phyloP scores from a whole-genome alignment of 2,329 filamentous ascomycete genomes.

The Cadophora sp. region DNA sequence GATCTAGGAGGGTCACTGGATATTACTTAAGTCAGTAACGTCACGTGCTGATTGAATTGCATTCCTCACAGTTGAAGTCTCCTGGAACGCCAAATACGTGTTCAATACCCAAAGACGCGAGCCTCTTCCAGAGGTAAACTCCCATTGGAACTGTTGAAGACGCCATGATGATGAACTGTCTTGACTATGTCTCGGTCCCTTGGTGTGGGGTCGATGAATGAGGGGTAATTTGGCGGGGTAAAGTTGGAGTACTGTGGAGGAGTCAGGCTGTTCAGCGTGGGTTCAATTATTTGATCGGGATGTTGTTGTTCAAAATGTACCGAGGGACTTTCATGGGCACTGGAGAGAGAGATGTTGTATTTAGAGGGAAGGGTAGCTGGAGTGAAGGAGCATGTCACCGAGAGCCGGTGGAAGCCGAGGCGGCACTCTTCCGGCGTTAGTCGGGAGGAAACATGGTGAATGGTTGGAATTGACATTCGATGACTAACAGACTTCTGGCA shows the following conservation, averaged over 20 bases:
- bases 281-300: not conserved
- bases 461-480: not conserved
- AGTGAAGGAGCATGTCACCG: not conserved
- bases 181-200: not conserved
- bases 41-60: not conserved
- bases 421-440: conserved; percentile 2
- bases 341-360: not conserved
- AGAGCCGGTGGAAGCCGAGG: conserved; percentile 19
- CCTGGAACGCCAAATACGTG: conserved; percentile 44
- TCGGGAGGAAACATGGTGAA: not conserved
- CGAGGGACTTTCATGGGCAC: not conserved
- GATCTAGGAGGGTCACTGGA: conserved; percentile 66
- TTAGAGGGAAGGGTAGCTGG: not conserved
- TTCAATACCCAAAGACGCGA: conserved; percentile 40
- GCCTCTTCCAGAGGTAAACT: conserved; percentile 41
- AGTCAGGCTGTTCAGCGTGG: not conserved
- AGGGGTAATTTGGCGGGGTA: conserved; percentile 11
- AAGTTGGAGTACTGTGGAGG: not conserved
- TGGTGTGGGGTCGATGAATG: not conserved
- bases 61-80: conserved; percentile 42
- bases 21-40: not conserved
- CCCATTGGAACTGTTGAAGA: conserved; percentile 37
- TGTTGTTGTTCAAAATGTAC: not conserved
- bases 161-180: conserved; percentile 17
- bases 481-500: conserved; percentile 2